phyloP scores from a whole-genome alignment of 1,284 basidiomycete genomes.

The Leccinum pallidistipes region DNA sequence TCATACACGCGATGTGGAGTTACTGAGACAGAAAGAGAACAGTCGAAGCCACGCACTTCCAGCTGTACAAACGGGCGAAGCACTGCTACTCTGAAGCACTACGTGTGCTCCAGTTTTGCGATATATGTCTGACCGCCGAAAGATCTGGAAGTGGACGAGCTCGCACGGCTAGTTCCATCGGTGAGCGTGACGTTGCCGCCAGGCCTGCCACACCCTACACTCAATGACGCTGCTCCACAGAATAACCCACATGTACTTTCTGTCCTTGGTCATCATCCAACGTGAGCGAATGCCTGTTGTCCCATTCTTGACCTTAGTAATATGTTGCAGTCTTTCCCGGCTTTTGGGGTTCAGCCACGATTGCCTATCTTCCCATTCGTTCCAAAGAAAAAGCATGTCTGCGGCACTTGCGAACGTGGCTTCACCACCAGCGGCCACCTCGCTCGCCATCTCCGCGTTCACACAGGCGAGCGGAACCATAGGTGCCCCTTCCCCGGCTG shows the following conservation, averaged over 20 bases:
- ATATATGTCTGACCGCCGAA: conserved; percentile 53
- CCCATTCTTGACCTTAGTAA: too few relatives aligned
- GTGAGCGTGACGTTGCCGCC: too few relatives aligned
- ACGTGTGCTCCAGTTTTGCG: conserved; percentile 75
- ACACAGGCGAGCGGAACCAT: conserved; percentile 82
- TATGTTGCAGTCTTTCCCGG: too few relatives aligned
- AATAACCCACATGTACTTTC: too few relatives aligned
- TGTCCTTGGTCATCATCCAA: too few relatives aligned
- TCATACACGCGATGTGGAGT: not conserved
- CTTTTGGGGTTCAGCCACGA: too few relatives aligned
- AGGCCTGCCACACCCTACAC: too few relatives aligned
- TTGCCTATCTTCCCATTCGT: not conserved
- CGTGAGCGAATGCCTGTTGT: too few relatives aligned
- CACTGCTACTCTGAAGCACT: conserved; percentile 78
- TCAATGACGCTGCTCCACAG: too few relatives aligned
- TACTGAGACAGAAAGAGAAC: not conserved
- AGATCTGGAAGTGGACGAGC: conserved; percentile 60
- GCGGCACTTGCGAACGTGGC: conserved; percentile 62
- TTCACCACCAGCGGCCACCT: conserved; percentile 87
- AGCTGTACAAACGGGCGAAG: conserved; percentile 75
- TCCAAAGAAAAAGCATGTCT: conserved; percentile 61
- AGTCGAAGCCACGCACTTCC: conserved; percentile 80
- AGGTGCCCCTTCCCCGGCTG: conserved; percentile 83
- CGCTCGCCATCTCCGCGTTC: conserved; percentile 76
- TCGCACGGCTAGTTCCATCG: conserved; percentile 53